A percentile compares a stretch with the other conserved stretches of the same genome.
These are phyloP conservation scores for Leccinum pellstonianum DNA, from an alignment of 768 basidiomycete species.

Conservation along the genomic window DNA sequence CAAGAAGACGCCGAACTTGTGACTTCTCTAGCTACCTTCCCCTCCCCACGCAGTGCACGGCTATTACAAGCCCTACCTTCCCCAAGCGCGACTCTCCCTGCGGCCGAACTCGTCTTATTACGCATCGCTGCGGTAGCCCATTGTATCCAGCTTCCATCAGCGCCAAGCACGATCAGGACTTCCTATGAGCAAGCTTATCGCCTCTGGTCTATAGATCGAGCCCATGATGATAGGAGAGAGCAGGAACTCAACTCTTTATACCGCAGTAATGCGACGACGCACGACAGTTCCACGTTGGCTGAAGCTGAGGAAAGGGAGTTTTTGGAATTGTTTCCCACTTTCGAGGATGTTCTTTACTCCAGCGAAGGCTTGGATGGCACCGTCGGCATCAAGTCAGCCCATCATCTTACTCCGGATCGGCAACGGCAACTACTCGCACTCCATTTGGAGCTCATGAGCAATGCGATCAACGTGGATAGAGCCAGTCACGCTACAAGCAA, in stretches of 20 bases:
- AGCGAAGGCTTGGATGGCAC: not conserved
- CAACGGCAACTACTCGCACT: conserved; percentile 43
- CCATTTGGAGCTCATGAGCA: conserved; percentile 45
- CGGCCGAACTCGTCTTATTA: conserved; percentile 39
- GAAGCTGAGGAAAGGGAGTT: conserved; percentile 86
- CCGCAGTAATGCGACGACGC: conserved; percentile 53
- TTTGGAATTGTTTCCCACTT: conserved; percentile 80
- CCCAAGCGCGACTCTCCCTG: conserved; percentile 12
- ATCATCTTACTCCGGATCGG: conserved; percentile 30
- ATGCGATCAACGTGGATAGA: not conserved
- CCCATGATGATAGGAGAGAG: conserved; percentile 62
- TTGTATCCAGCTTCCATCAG: conserved; percentile 20
- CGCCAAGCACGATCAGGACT: conserved; percentile 36
- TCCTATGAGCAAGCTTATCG: conserved; percentile 68
- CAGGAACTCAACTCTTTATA: conserved; percentile 74
- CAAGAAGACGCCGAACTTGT: conserved; percentile 25
- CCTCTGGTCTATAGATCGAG: conserved; percentile 84
- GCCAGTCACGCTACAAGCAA: conserved; percentile 1
- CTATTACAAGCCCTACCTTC: conserved; percentile 31
- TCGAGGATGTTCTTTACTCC: conserved; percentile 54
- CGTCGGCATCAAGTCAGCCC: conserved; percentile 11
- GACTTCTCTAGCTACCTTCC: conserved; percentile 50
- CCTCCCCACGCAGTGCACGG: conserved; percentile 46
- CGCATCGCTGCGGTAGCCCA: conserved; percentile 40
- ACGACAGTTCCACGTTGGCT: conserved; percentile 60